Evolutionary conservation across 768 basidiomycete species (phyloP).

Genomic region (Boletus bicolor): DNA sequence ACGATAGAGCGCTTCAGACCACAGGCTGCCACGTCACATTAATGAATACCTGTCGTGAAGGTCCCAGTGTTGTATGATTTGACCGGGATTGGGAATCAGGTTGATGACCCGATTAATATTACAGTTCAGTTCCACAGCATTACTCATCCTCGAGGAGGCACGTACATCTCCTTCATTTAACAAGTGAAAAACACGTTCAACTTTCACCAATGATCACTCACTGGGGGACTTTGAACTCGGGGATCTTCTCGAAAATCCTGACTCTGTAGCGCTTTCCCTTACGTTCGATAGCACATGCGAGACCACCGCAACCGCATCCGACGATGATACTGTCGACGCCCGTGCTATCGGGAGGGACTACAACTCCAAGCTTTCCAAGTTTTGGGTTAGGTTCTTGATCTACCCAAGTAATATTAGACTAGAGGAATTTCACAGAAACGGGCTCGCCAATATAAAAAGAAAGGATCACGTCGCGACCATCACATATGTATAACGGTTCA

Average conservation of each 20-base stretch:
- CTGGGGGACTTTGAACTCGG: conserved; percentile 12
- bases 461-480: not conserved
- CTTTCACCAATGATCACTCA: conserved; percentile 3
- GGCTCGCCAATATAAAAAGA: not conserved
- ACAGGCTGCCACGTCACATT: conserved; percentile 12
- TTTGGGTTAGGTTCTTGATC: not conserved
- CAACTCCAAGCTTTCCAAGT: not conserved
- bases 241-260: conserved; percentile 21
- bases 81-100: conserved; percentile 22
- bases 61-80: conserved; percentile 23
- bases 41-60: conserved; percentile 17
- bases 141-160: not conserved
- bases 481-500: not conserved
- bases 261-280: conserved; percentile 18
- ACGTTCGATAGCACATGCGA: not conserved
- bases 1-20: conserved; percentile 14
- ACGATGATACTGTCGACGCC: conserved; percentile 1
- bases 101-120: conserved; percentile 13
- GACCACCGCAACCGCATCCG: conserved; percentile 18
- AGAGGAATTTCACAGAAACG: not conserved
- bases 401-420: not conserved
- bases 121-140: not conserved
- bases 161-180: conserved; percentile 15
- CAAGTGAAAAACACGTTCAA: conserved; percentile 8
- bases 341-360: not conserved